Evolutionary conservation across 768 basidiomycete species (phyloP).

Genomic region (Psilocybe subaeruginosa): DNA sequence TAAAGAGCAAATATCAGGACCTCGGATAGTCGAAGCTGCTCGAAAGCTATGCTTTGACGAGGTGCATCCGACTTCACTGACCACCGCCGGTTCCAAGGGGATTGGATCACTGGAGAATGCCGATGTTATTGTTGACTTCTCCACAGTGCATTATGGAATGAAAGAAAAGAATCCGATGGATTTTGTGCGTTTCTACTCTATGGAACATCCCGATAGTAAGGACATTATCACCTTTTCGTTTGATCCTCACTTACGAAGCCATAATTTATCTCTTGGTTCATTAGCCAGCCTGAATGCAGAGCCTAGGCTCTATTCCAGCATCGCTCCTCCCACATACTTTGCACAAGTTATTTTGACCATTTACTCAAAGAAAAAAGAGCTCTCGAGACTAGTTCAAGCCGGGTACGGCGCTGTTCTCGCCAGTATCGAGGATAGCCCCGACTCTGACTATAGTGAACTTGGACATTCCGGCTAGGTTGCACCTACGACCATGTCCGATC

Average conservation of each 20-base stretch:
- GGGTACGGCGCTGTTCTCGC: constrained; percentile 57
- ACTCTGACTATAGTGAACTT: constrained; percentile 2
- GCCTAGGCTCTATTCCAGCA: constrained; percentile 61
- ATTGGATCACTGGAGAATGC: constrained; percentile 33
- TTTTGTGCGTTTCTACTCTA: constrained; percentile 74
- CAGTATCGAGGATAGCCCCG: constrained; percentile 19
- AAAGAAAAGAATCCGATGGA: constrained; percentile 69
- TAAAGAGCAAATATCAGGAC: constrained; percentile 39
- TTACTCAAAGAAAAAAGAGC: constrained; percentile 65
- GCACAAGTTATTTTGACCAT: constrained; percentile 69
- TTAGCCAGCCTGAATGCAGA: constrained; percentile 48
- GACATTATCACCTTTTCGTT: neutral
- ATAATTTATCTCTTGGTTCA: neutral
- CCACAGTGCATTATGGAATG: constrained; percentile 78
- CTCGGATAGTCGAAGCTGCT: constrained; percentile 45
- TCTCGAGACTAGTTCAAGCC: constrained; percentile 64
- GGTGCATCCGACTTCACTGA: constrained; percentile 5
- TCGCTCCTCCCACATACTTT: constrained; percentile 62
- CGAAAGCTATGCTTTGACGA: neutral
- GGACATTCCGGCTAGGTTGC: too few relatives aligned
- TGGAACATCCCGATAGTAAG: constrained; percentile 61
- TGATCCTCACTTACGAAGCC: neutral
- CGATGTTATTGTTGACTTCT: constrained; percentile 67
- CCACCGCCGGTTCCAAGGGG: constrained; percentile 5
- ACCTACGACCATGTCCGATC: too few relatives aligned